Base-by-base conservation (phyloP, 257 asterid genomes). In the Solanum sejunctum region DNA sequence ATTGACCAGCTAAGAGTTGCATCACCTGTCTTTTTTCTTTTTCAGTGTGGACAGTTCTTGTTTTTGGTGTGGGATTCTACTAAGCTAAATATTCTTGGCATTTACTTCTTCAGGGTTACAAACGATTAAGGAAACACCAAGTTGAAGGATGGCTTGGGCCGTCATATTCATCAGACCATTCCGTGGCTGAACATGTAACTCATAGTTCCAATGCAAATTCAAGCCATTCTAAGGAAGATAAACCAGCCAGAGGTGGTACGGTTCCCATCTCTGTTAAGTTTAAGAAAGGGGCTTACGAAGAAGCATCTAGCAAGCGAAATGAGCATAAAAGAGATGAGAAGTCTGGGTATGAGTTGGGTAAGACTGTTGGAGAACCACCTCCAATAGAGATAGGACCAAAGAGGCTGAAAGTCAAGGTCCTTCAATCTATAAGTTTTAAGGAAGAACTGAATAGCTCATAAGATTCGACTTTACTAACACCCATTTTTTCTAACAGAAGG, bases 391-490 rank as follows among this genome's bases (percentile, higher is more conserved):
- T 78, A 21, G 84, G 84, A 23, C 86, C 83, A 77, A 84, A 61
- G 86, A 36, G 79, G n/a, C 84, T 77, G 58, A 84, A 84, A 84
- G 64, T 75, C n/a, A 81, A 58, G 84, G 83, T 58, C 86, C 78
- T 21, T 58, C 86, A 84, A 17, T 60, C 16, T 77, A 45, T 41
- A 69, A 61, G 71, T 73, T 73, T 70, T 83, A 66, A 71, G 67
- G 83, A 54, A 57, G 83, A 84, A 83, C 17, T 69, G 80, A 71
- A 36, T 66, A 83, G 63, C 8, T 21, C 49, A 23, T 41, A 52
- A 36, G 58, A 3, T 63, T 84, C 80, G 55, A 73, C 84, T 84
- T 84, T 13, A 73, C 10, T 20, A 13, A 56, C 80, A 23, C 47
- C 10, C 82, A 73, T 56, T 69, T 71, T 57, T 26, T 51, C 72